phyloP scores from a whole-genome alignment of 1,139 yeast genomes.

The Groenewaldozyma sp. region DNA sequence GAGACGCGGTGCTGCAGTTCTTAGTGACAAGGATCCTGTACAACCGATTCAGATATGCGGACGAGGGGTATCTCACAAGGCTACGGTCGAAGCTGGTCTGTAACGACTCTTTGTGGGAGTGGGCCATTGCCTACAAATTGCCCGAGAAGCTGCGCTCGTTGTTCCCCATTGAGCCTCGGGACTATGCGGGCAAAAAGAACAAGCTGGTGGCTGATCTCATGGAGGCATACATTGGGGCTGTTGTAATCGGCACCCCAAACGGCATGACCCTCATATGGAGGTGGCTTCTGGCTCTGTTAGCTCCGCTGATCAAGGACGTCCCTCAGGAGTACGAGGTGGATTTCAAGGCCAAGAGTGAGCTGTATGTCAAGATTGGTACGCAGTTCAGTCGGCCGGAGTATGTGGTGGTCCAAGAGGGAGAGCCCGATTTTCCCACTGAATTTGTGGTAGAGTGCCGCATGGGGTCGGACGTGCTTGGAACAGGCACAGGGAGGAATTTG shows the following conservation, averaged over 20 bases:
- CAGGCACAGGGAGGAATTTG: conserved; percentile 48
- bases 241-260: conserved; percentile 47
- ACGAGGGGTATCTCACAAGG: conserved; percentile 76
- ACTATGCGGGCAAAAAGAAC: conserved; percentile 18
- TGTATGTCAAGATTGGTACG: conserved; percentile 73
- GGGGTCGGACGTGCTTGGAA: conserved; percentile 43
- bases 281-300: conserved; percentile 54
- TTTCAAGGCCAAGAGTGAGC: conserved; percentile 61
- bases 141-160: conserved; percentile 44
- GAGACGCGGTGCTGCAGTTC: conserved; percentile 79
- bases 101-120: conserved; percentile 62
- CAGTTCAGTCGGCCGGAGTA: conserved; percentile 63
- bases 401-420: conserved; percentile 41
- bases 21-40: conserved; percentile 62
- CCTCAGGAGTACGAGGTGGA: conserved; percentile 40
- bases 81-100: conserved; percentile 65
- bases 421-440: conserved; percentile 34
- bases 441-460: conserved; percentile 62
- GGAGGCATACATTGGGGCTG: conserved; percentile 87
- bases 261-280: conserved; percentile 41
- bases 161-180: conserved; percentile 21
- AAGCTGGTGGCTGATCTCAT: conserved; percentile 70
- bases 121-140: conserved; percentile 64
- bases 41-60: conserved; percentile 53
- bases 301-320: conserved; percentile 9